Evolutionary conservation across 306 rosid species (phyloP).

Genomic region (Abrus precatorius): DNA sequence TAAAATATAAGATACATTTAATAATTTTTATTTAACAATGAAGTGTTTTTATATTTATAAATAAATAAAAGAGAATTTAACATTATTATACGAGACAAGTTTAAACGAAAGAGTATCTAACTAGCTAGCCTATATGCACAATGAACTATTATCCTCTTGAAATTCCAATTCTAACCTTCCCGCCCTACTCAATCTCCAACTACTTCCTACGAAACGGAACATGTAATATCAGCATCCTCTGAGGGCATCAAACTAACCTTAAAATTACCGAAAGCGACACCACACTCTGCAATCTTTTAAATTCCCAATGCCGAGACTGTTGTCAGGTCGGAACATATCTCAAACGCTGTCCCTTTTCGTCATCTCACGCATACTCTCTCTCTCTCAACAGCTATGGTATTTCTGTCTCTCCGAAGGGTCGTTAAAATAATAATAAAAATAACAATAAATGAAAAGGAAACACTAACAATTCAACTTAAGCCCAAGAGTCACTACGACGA

Average conservation of each 20-base stretch:
- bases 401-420: background rate
- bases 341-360: slow-evolving; percentile 52
- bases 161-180: slow-evolving; percentile 42
- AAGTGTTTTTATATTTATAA: no score
- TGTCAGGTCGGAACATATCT: slow-evolving; percentile 42
- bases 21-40: no score
- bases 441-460: no score
- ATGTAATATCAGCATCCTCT: background rate
- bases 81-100: no score
- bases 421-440: no score
- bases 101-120: background rate
- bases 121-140: background rate
- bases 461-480: background rate
- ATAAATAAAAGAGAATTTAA: no score
- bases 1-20: no score
- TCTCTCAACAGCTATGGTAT: background rate
- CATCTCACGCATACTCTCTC: slow-evolving; percentile 15
- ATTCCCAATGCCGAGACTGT: slow-evolving; percentile 50
- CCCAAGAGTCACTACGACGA: slow-evolving; percentile 11
- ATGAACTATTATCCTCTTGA: background rate
- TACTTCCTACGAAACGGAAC: background rate
- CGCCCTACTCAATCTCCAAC: background rate
- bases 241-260: slow-evolving; percentile 31
- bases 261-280: slow-evolving; percentile 47
- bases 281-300: slow-evolving; percentile 38